phyloP scores from a whole-genome alignment of 73 alveolate genomes.

The Stentor coeruleus region DNA sequence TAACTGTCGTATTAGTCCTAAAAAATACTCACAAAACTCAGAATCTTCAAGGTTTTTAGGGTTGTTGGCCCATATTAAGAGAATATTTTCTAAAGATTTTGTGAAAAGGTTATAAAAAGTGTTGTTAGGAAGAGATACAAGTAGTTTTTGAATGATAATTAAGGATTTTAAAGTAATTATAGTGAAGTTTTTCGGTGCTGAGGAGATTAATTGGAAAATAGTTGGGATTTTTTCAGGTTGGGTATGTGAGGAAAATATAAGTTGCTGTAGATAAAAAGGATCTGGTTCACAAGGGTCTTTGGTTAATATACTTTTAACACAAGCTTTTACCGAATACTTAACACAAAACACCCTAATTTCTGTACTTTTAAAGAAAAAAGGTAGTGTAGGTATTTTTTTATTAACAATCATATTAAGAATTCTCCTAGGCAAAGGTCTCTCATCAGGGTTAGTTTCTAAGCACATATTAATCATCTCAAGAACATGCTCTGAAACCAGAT shows the following conservation, averaged over 20 bases:
- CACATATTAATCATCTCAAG: not conserved
- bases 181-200: not conserved
- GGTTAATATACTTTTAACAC: not conserved
- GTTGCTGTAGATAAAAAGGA: not conserved
- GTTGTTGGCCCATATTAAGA: not conserved
- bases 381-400: not conserved
- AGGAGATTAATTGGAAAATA: not conserved
- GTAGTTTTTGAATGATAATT: not conserved
- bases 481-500: not conserved
- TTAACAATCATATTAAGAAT: not conserved
- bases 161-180: not conserved
- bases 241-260: not conserved
- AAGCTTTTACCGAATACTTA: not conserved
- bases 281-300: not conserved
- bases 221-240: not conserved
- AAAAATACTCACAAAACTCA: not conserved
- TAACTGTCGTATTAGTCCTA: constrained; percentile 3
- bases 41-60: not conserved
- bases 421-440: constrained; percentile 9
- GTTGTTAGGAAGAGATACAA: not conserved
- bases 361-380: not conserved
- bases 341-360: not conserved
- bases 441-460: constrained; percentile 15
- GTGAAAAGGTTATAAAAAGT: not conserved
- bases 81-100: not conserved